Conservation (phyloP, 441 rosid genomes). For the Pelargonium cotyledonis region DNA sequence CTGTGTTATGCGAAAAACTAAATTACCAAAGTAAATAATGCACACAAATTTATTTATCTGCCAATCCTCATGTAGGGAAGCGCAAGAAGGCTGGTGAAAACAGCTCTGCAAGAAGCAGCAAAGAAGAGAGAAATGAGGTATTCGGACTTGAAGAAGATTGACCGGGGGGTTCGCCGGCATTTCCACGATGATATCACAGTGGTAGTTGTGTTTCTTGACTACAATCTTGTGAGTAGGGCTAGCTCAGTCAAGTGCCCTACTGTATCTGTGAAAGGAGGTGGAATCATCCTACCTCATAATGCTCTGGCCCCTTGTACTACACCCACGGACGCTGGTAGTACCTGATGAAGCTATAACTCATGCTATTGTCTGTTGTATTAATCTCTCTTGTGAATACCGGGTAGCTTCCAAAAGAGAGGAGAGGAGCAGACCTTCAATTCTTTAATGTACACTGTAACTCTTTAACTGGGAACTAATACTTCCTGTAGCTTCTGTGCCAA, state of each 20-base stretch:
- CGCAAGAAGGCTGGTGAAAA: conserved; percentile 82
- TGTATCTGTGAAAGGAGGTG: conserved; percentile 69
- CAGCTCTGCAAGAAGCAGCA: conserved; percentile 78
- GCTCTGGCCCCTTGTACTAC: conserved; percentile 51
- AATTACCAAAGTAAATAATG: no score
- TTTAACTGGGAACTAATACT: conserved; percentile 34
- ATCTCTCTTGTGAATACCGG: conserved; percentile 43
- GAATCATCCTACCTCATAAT: conserved; percentile 47
- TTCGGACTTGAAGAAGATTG: conserved; percentile 93
- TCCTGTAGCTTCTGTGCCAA: conserved; percentile 32
- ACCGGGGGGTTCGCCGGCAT: conserved; percentile 86
- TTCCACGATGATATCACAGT: conserved; percentile 97
- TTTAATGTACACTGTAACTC: conserved; percentile 50
- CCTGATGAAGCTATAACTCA: conserved; percentile 22
- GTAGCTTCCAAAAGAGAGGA: conserved; percentile 30
- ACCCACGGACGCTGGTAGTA: conserved; percentile 35
- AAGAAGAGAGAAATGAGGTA: conserved; percentile 94
- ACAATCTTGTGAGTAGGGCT: conserved; percentile 46
- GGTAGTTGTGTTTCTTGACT: conserved; percentile 72
- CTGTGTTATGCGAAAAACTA: no score
- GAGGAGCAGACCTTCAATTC: conserved; percentile 40
- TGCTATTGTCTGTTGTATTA: conserved; percentile 20
- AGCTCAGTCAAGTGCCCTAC: conserved; percentile 35
- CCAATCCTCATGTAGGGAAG: conserved; percentile 44
- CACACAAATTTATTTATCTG: no score